Evolutionary conservation across 73 alveolate species (phyloP).

Genomic region (Paramecium caudatum): DNA sequence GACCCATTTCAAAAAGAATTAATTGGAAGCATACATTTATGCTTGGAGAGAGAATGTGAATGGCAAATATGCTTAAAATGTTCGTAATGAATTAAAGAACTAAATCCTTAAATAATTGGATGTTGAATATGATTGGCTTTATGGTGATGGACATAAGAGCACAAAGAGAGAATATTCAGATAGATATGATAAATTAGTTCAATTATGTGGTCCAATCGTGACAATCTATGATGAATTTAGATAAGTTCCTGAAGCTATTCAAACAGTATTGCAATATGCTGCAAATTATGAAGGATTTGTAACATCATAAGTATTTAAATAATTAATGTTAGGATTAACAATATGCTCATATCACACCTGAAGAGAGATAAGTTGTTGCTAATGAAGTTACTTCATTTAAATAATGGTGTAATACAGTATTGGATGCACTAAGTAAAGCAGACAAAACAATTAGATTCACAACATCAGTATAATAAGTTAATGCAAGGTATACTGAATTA

Average conservation of each 20-base stretch:
- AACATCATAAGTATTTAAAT: not conserved
- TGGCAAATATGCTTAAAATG: constrained; percentile 71
- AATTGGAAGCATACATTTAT: constrained; percentile 87
- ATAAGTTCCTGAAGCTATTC: constrained; percentile 72
- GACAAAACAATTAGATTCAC: constrained; percentile 56
- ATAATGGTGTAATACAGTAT: not conserved
- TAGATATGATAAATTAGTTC: constrained; percentile 78
- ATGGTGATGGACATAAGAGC: constrained; percentile 87
- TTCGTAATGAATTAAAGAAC: constrained; percentile 47
- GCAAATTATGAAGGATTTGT: constrained; percentile 54
- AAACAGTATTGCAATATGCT: constrained; percentile 42
- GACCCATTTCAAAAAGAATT: constrained; percentile 82
- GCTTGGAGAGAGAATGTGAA: constrained; percentile 83
- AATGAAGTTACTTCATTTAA: not conserved
- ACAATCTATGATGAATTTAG: constrained; percentile 75
- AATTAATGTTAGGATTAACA: not conserved
- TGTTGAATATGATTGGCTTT: constrained; percentile 85
- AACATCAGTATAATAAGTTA: constrained; percentile 21
- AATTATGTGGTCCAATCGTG: constrained; percentile 81
- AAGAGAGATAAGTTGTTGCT: constrained; percentile 41
- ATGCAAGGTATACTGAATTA: constrained; percentile 23
- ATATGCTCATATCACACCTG: constrained; percentile 44
- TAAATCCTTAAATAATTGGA: constrained; percentile 69
- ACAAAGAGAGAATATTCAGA: constrained; percentile 76
- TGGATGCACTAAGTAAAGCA: constrained; percentile 51